Conservation (phyloP, 805 yeast genomes). For the Metschnikowia anglica region DNA sequence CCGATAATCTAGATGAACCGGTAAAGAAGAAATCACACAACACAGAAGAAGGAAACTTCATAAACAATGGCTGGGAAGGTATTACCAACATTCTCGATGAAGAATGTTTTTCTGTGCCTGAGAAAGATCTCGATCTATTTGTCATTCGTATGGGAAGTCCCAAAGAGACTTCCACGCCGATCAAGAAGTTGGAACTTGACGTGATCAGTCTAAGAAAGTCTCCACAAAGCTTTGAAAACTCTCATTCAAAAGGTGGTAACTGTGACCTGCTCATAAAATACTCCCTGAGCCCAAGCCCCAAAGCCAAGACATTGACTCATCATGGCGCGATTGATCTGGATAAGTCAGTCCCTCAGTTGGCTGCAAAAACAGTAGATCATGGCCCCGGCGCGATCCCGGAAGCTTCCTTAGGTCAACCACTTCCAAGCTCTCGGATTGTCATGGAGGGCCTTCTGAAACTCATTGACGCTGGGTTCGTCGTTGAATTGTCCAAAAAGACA, state of each 20-base stretch:
- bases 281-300: background rate
- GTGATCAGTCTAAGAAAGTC: background rate
- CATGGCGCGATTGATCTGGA: background rate
- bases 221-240: background rate
- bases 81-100: background rate
- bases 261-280: background rate
- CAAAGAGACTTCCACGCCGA: conserved; percentile 3
- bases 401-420: background rate
- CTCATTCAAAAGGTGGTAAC: background rate
- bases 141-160: conserved; percentile 1
- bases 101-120: background rate
- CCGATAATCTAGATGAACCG: too few relatives aligned
- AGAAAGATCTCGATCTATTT: background rate
- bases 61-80: too few relatives aligned
- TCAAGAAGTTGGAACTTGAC: background rate
- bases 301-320: background rate
- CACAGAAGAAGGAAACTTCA: background rate
- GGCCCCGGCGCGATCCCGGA: too few relatives aligned
- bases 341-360: background rate
- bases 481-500: background rate
- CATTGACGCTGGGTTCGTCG: background rate
- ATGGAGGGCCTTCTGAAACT: conserved; percentile 1
- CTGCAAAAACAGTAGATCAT: conserved; percentile 1
- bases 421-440: background rate
- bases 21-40: background rate